phyloP scores from a whole-genome alignment of 176 grass and related monocot species.

The Cocos nucifera region DNA sequence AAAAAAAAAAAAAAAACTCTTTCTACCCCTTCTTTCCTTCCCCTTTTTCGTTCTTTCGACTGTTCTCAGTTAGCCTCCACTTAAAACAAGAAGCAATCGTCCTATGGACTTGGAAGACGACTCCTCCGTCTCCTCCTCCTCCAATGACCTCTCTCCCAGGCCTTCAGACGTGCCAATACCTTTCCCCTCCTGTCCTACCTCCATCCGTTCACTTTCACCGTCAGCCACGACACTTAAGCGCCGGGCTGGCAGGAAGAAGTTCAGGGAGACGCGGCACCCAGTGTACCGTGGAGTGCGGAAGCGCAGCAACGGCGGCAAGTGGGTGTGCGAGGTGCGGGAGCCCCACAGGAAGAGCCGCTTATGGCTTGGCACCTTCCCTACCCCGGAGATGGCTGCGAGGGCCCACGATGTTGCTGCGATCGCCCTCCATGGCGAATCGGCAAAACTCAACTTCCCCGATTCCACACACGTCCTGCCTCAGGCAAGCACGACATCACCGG shows the following conservation, averaged over 20 bases:
- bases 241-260: slow-evolving; percentile 30
- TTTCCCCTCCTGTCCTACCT: not conserved
- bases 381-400: slow-evolving; percentile 27
- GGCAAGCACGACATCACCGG: not conserved
- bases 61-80: too few relatives aligned
- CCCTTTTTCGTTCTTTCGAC: too few relatives aligned
- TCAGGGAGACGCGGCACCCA: slow-evolving; percentile 36
- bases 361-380: slow-evolving; percentile 27
- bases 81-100: not conserved
- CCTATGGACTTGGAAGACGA: not conserved
- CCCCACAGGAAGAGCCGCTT: slow-evolving; percentile 16
- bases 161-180: too few relatives aligned
- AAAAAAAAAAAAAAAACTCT: too few relatives aligned
- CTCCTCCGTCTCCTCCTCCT: not conserved
- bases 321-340: slow-evolving; percentile 10
- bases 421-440: slow-evolving; percentile 15
- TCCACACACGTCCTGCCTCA: slow-evolving; percentile 15
- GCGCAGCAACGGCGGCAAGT: slow-evolving; percentile 12
- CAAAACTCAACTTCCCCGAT: slow-evolving; percentile 33
- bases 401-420: slow-evolving; percentile 29
- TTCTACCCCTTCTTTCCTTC: too few relatives aligned
- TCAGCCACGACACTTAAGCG: slow-evolving; percentile 9
- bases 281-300: slow-evolving; percentile 29
- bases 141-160: not conserved
- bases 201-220: not conserved